A percentile compares a stretch with the other conserved stretches of the same genome.
phyloP scores from a whole-genome alignment of 2,329 filamentous ascomycete genomes.

The Escovopsis sp. region DNA sequence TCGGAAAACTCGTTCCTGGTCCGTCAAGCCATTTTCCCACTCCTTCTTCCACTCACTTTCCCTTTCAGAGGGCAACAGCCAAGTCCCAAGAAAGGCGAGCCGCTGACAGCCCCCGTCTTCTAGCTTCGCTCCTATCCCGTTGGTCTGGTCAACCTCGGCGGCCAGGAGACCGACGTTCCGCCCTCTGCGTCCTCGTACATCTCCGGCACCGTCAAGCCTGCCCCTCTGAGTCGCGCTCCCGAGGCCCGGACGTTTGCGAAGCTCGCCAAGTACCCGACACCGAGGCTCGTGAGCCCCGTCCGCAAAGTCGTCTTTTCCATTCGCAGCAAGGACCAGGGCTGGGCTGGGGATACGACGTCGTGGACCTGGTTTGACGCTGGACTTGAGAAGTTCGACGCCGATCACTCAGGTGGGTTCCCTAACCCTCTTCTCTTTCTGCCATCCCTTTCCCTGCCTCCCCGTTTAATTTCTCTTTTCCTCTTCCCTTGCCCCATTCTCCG shows the following conservation, averaged over 20 bases:
- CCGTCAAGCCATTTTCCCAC: constrained; percentile 6
- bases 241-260: constrained; percentile 15
- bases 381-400: constrained; percentile 36
- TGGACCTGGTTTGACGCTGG: constrained; percentile 52
- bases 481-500: no score
- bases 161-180: constrained; percentile 8
- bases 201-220: constrained; percentile 13
- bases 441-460: no score
- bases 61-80: not conserved
- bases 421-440: no score
- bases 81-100: no score
- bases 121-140: constrained; percentile 24
- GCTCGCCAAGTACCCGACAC: constrained; percentile 23
- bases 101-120: no score
- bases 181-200: constrained; percentile 10
- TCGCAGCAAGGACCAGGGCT: constrained; percentile 43
- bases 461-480: no score
- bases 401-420: constrained; percentile 5
- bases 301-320: constrained; percentile 47
- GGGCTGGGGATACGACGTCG: constrained; percentile 34
- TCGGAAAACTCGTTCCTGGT: constrained; percentile 20
- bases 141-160: constrained; percentile 17
- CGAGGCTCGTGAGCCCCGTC: constrained; percentile 31
- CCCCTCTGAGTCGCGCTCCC: constrained; percentile 12
- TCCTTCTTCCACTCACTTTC: no score